Evolutionary conservation across 73 alveolate species (phyloP).

Genomic region (Paramecium sonneborni): DNA sequence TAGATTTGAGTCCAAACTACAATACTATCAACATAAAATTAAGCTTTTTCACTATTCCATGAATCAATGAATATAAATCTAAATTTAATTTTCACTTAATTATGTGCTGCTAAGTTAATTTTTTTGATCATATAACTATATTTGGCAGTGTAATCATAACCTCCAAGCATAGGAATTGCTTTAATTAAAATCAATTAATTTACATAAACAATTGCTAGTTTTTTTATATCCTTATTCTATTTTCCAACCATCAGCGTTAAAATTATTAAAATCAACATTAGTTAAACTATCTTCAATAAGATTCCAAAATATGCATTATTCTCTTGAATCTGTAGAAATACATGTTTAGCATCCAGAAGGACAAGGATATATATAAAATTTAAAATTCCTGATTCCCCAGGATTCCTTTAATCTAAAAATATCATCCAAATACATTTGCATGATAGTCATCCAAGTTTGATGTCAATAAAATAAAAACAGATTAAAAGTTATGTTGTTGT

Average conservation of each 20-base stretch:
- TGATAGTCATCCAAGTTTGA: background rate
- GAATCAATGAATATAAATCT: background rate
- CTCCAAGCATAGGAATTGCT: background rate
- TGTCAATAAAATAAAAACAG: background rate
- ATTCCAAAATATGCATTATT: background rate
- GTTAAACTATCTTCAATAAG: background rate
- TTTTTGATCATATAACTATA: background rate
- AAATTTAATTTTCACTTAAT: background rate
- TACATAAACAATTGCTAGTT: background rate
- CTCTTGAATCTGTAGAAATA: background rate
- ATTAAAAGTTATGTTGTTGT: background rate
- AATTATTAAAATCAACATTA: background rate
- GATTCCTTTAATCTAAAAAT: background rate
- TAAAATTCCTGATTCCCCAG: constrained; percentile 36
- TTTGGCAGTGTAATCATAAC: background rate
- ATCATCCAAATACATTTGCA: background rate
- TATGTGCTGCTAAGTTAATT: background rate
- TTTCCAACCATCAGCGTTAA: background rate
- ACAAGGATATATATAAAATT: background rate
- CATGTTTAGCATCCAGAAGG: background rate
- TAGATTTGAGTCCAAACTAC: background rate
- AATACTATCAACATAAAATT: background rate
- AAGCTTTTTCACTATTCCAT: constrained; percentile 18
- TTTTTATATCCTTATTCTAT: background rate
- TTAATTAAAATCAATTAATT: background rate